Conservation (phyloP, 2,329 filamentous ascomycete genomes). For the Aspergillus sp. region DNA sequence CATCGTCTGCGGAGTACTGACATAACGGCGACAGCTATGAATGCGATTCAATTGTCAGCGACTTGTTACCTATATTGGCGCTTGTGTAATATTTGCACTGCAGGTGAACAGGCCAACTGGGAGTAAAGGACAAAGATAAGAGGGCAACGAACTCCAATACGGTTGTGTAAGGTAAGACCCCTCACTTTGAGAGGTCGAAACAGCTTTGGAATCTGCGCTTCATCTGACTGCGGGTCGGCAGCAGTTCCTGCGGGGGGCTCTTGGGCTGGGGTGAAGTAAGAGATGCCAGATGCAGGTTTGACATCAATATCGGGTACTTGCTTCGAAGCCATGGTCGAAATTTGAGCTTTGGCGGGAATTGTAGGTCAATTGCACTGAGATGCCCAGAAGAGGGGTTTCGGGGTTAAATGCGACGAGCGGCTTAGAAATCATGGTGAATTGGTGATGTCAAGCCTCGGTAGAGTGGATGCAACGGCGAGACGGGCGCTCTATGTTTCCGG, state of each 20-base stretch:
- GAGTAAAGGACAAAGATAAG: background rate
- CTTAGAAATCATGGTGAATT: conserved; percentile 1
- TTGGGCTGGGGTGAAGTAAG: conserved; percentile 44
- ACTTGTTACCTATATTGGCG: background rate
- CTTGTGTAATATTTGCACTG: background rate
- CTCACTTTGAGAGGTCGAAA: conserved; percentile 59
- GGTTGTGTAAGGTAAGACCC: conserved; percentile 61
- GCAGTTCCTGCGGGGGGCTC: conserved; percentile 37
- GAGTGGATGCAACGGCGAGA: background rate
- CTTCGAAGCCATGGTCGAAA: background rate
- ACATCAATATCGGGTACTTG: conserved; percentile 33
- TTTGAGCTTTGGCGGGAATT: background rate
- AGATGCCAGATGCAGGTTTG: conserved; percentile 41
- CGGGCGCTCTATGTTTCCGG: background rate
- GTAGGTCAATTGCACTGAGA: background rate
- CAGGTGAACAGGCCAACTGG: background rate
- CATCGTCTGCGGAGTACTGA: conserved; percentile 62
- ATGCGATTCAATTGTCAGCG: conserved; percentile 19
- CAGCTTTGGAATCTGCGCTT: conserved; percentile 52
- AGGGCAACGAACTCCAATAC: conserved; percentile 18
- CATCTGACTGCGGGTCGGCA: conserved; percentile 42
- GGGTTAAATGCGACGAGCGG: background rate
- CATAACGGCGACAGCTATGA: conserved; percentile 54
- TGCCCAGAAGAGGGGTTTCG: background rate
- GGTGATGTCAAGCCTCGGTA: conserved; percentile 7